phyloP scores from a whole-genome alignment of 2,329 filamentous ascomycete genomes.

The Fusarium nygamai region DNA sequence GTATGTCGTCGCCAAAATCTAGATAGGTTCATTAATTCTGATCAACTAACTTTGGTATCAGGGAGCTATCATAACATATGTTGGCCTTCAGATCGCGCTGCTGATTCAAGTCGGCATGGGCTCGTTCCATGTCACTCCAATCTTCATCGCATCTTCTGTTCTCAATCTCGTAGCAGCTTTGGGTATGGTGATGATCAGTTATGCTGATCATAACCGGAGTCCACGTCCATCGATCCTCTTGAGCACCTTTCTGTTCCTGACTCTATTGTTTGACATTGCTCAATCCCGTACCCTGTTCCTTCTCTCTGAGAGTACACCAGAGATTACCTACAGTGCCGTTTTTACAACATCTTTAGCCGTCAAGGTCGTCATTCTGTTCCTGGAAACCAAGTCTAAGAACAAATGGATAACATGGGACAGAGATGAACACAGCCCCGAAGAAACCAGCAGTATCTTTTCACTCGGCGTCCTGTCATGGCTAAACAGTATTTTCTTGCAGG shows the following conservation, averaged over 20 bases:
- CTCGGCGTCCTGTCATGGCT: conserved; percentile 49
- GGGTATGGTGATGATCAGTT: conserved; percentile 44
- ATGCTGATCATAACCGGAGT: conserved; percentile 49
- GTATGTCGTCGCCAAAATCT: not conserved
- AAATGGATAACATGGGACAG: conserved; percentile 51
- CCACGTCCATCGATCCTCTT: conserved; percentile 55
- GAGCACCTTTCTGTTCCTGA: conserved; percentile 52
- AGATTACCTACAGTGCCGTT: conserved; percentile 40
- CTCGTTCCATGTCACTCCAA: not conserved
- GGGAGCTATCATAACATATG: not conserved
- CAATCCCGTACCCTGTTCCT: conserved; percentile 56
- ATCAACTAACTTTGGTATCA: not conserved
- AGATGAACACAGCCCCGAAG: conserved; percentile 51
- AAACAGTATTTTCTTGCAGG: conserved; percentile 47
- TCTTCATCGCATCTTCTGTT: conserved; percentile 10
- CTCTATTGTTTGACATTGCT: conserved; percentile 54
- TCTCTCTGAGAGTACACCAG: conserved; percentile 21
- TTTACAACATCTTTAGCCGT: conserved; percentile 48
- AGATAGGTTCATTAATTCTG: not conserved
- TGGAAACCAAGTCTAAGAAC: conserved; percentile 52
- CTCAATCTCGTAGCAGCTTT: conserved; percentile 43
- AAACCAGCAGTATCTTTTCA: conserved; percentile 46
- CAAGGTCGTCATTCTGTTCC: conserved; percentile 48
- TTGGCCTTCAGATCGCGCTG: not conserved
- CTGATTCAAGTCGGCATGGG: not conserved